Evolutionary conservation across 2,329 filamentous ascomycete genomes (phyloP), one percentile per base, ranked within the genome.

Genomic region (Talaromyces albobiverticillius): DNA sequence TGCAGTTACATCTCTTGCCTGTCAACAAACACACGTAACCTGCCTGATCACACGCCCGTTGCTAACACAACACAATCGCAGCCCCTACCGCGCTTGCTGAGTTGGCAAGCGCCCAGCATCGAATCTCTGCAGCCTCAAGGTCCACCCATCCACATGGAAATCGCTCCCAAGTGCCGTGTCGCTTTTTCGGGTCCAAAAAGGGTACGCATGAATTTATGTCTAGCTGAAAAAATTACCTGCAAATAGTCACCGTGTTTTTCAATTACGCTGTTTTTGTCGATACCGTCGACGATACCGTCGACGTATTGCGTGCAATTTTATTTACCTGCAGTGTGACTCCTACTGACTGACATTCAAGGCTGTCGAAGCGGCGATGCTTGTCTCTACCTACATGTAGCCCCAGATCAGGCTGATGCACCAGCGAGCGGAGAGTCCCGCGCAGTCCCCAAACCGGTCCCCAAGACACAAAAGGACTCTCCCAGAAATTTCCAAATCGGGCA

Each of bases 401-500:
- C 61, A 46, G 57, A 57, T 9, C 8, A 25, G 34, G 32, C 36
- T 11, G 16, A 23, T 22, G 18, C 16, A 13, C 8, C 46, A 40
- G 32, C 13, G n/a, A n/a, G n/a, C n/a, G n/a, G n/a, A n/a, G n/a
- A n/a, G n/a, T n/a, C n/a, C n/a, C n/a, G n/a, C n/a, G n/a, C n/a
- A n/a, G n/a, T n/a, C n/a, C n/a, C n/a, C 55, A 87, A 85, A 64
- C 89, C 89, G 10, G 74, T 88, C 2, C 83, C 89, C 6, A 76
- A 80, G 55, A 77, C 80, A 10, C 86, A 90, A 69, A 68, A 75
- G 26, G 78, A 84, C 56, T 83, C 91, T 65, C 87, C 89, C 6
- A 80, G 88, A 59, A 80, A 81, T 54, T 94, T 90, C 66, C 88
- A 94, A 68, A 71, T 93, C 48, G 81, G 82, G 57, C 89, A 94